Percentiles rank a stretch among this genome's conserved stretches.
Evolutionary conservation across 192 early-diverging fungal species (phyloP).

Genomic region (Linnemannia zychae): DNA sequence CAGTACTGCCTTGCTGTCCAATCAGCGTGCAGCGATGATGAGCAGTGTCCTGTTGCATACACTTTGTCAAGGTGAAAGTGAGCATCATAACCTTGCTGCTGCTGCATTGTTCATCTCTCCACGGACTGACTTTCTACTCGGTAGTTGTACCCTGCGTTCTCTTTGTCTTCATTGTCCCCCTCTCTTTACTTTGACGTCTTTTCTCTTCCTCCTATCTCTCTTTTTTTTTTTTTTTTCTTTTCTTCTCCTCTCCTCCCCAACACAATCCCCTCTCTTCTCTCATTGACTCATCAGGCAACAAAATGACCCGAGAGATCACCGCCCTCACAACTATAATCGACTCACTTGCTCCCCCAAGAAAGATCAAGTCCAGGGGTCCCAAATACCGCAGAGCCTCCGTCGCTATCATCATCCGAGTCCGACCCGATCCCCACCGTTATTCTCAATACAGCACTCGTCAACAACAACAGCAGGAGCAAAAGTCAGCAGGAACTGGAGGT

Average conservation of each 20-base stretch:
- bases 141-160: not conserved
- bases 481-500: not conserved
- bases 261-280: not conserved
- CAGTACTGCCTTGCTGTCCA: not conserved
- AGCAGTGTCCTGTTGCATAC: not conserved
- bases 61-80: not conserved
- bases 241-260: not conserved
- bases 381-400: constrained; percentile 59
- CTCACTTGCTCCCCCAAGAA: constrained; percentile 50
- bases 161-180: not conserved
- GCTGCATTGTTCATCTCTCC: constrained; percentile 5
- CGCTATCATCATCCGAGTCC: constrained; percentile 59
- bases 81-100: too few relatives aligned
- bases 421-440: constrained; percentile 42
- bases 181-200: not conserved
- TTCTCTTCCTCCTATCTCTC: not conserved
- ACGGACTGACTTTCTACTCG: constrained; percentile 1
- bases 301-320: constrained; percentile 46
- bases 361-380: constrained; percentile 45
- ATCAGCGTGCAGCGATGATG: not conserved
- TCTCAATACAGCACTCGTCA: constrained; percentile 26
- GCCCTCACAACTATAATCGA: constrained; percentile 53
- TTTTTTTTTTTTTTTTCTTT: not conserved
- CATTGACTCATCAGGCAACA: not conserved
- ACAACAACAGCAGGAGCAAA: constrained; percentile 1